A percentile compares a stretch with the other conserved stretches of the same genome.
phyloP scores from a whole-genome alignment of 345 rosid species.

The rapeseed (Brassica napus) region DNA sequence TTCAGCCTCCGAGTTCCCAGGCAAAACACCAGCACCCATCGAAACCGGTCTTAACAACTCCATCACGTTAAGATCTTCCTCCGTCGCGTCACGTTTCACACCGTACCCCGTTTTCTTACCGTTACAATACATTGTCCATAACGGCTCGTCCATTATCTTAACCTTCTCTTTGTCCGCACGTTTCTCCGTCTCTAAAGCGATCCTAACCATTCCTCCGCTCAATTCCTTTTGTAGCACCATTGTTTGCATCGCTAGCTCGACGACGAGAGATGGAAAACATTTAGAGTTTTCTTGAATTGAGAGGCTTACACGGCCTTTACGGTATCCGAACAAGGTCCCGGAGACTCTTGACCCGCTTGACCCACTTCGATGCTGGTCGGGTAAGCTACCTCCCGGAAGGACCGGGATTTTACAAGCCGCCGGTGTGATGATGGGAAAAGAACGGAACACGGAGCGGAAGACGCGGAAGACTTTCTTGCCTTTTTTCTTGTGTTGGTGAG shows the following conservation, averaged over 20 bases:
- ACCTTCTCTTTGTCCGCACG: constrained; percentile 52
- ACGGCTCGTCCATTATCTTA: constrained; percentile 59
- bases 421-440: constrained; percentile 70
- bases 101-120: constrained; percentile 79
- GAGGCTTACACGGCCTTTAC: constrained; percentile 71
- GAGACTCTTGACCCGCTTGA: constrained; percentile 45
- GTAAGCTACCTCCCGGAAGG: constrained; percentile 46
- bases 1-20: constrained; percentile 62
- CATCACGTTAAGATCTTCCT: constrained; percentile 75
- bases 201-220: constrained; percentile 70
- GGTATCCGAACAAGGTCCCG: constrained; percentile 74
- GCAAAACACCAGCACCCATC: constrained; percentile 88
- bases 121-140: constrained; percentile 82
- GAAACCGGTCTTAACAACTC: constrained; percentile 75
- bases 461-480: constrained; percentile 59
- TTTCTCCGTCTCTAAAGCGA: constrained; percentile 78
- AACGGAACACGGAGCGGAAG: constrained; percentile 73
- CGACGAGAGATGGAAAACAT: constrained; percentile 60
- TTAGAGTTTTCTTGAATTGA: constrained; percentile 66
- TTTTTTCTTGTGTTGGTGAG: constrained; percentile 50
- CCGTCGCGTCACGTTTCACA: constrained; percentile 62
- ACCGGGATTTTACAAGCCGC: constrained; percentile 61
- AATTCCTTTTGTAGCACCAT: constrained; percentile 59
- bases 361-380: constrained; percentile 43
- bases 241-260: constrained; percentile 71